phyloP scores from a whole-genome alignment of 2,329 filamentous ascomycete species.

The Xylariaceae sp. region DNA sequence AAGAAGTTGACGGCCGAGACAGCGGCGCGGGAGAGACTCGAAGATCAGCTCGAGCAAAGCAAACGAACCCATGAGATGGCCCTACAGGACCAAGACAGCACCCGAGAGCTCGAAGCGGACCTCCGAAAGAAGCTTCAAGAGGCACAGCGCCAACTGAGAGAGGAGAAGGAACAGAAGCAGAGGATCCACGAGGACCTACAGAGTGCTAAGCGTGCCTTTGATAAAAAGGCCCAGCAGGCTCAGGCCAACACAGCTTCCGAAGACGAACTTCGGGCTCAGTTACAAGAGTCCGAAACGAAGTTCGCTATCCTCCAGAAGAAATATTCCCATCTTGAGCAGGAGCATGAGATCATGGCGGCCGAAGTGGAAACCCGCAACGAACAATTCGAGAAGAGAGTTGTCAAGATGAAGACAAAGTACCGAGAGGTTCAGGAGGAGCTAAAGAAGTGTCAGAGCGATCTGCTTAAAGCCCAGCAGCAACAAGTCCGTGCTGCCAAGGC shows the following conservation, averaged over 20 bases:
- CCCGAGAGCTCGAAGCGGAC: constrained; percentile 31
- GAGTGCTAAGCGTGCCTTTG: constrained; percentile 25
- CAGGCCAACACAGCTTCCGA: constrained; percentile 18
- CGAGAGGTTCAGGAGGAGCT: constrained; percentile 69
- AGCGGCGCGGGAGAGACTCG: constrained; percentile 31
- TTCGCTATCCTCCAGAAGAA: constrained; percentile 43
- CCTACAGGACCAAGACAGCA: constrained; percentile 31
- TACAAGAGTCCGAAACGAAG: constrained; percentile 31
- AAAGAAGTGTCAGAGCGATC: constrained; percentile 55
- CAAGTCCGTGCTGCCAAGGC: constrained; percentile 37
- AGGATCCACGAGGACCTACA: constrained; percentile 35
- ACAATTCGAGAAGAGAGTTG: constrained; percentile 68
- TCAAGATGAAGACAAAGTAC: constrained; percentile 67
- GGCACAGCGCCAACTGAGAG: constrained; percentile 27
- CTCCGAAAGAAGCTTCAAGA: constrained; percentile 34
- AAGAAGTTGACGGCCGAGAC: constrained; percentile 31
- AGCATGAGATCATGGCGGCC: constrained; percentile 52
- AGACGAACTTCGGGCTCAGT: constrained; percentile 29
- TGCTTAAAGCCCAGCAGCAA: constrained; percentile 38
- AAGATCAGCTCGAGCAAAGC: constrained; percentile 34
- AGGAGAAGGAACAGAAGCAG: constrained; percentile 33
- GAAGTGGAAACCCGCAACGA: constrained; percentile 63
- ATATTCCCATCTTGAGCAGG: constrained; percentile 44
- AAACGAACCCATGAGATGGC: constrained; percentile 30
- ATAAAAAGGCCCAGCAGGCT: constrained; percentile 30